These are phyloP conservation scores for Apiospora aurea DNA, from an alignment of 2,329 filamentous ascomycete species.

Conservation along the genomic window DNA sequence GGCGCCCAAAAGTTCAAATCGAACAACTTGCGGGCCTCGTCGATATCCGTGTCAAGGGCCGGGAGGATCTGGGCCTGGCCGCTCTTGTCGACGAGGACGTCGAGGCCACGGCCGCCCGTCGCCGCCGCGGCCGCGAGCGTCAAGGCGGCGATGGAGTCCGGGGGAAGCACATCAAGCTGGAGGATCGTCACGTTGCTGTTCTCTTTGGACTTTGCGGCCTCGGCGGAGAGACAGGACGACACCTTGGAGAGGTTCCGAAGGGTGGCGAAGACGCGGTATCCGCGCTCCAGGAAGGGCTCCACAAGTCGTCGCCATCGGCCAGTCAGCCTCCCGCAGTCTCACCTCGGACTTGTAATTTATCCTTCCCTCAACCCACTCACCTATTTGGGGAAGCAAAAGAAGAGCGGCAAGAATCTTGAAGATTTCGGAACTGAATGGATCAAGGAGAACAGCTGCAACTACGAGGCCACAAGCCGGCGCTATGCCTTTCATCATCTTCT, in stretches of 20 bases:
- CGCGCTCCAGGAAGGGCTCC: slow-evolving; percentile 19
- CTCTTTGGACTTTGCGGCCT: not conserved
- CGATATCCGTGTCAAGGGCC: slow-evolving; percentile 10
- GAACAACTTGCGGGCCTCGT: slow-evolving; percentile 17
- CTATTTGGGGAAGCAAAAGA: not conserved
- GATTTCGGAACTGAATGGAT: not conserved
- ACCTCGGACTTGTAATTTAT: not conserved
- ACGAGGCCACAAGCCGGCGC: slow-evolving; percentile 17
- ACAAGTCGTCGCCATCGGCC: not conserved
- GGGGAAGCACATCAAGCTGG: slow-evolving; percentile 1
- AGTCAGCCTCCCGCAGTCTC: not conserved
- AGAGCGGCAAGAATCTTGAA: not conserved
- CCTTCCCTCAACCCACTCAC: not conserved
- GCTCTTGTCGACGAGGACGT: slow-evolving; percentile 24
- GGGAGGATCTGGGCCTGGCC: slow-evolving; percentile 3
- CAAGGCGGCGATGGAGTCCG: not conserved
- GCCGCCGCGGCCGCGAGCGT: slow-evolving; percentile 6
- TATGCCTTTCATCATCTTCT: slow-evolving; percentile 43
- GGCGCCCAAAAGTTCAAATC: slow-evolving; percentile 20
- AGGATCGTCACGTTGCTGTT: not conserved
- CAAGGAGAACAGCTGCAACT: not conserved
- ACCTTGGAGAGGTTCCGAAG: slow-evolving; percentile 21
- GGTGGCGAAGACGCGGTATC: slow-evolving; percentile 27
- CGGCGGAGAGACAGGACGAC: not conserved
- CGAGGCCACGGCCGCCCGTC: slow-evolving; percentile 24